Percentiles rank a stretch among this genome's conserved stretches.
These are phyloP conservation scores for Calonectria naviculata DNA, from an alignment of 2,329 filamentous ascomycete species.

Conservation along the genomic window DNA sequence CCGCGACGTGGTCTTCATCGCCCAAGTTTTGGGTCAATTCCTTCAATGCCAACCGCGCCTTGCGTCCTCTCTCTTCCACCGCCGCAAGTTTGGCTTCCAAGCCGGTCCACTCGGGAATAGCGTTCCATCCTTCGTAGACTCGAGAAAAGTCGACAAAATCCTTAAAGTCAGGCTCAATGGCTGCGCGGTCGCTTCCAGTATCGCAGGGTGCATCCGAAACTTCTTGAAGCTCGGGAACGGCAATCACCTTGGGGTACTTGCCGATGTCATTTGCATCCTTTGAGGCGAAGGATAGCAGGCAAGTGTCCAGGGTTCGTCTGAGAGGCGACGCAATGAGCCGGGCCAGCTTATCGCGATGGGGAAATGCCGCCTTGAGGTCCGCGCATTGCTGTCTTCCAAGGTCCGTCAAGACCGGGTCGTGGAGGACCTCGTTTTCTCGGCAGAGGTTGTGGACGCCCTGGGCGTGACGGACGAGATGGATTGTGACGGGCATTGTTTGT, in stretches of 20 bases:
- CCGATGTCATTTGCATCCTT: neutral
- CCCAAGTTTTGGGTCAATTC: neutral
- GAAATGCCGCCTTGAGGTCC: slow-evolving; percentile 6
- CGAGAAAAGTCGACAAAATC: slow-evolving; percentile 1
- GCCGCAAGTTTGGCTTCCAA: neutral
- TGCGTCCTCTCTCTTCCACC: neutral
- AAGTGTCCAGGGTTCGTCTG: slow-evolving; percentile 14
- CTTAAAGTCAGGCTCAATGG: slow-evolving; percentile 7
- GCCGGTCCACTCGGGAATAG: slow-evolving; percentile 1
- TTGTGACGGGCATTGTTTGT: slow-evolving; percentile 13
- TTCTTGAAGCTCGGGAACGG: slow-evolving; percentile 18
- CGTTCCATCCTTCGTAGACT: slow-evolving; percentile 14
- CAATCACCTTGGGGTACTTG: neutral
- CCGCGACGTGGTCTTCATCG: slow-evolving; percentile 7
- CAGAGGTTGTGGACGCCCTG: slow-evolving; percentile 19
- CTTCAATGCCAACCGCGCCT: slow-evolving; percentile 1
- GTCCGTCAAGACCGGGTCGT: slow-evolving; percentile 4
- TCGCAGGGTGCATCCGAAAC: slow-evolving; percentile 19
- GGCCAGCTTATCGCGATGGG: slow-evolving; percentile 7
- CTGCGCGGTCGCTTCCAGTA: slow-evolving; percentile 4
- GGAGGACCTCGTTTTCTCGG: slow-evolving; percentile 12
- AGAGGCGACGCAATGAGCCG: slow-evolving; percentile 13
- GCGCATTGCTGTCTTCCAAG: slow-evolving; percentile 17
- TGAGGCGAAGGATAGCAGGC: slow-evolving; percentile 6
- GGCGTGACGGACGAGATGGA: slow-evolving; percentile 22